Conservation (phyloP, 306 rosid genomes). For the Cucurbita moschata region DNA sequence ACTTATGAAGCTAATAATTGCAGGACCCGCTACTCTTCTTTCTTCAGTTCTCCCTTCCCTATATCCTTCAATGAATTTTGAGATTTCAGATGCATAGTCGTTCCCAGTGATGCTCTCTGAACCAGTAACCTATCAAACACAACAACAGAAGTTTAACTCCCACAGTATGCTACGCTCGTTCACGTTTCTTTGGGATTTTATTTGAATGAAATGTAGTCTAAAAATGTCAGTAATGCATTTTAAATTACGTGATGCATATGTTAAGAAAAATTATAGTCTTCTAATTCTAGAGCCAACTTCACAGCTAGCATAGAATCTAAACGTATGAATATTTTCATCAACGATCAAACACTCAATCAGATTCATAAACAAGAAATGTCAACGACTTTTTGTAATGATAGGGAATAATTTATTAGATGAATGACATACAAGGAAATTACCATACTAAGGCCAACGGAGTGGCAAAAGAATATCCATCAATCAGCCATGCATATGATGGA, state of each 20-base stretch:
- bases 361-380: not conserved
- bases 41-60: constrained; percentile 59
- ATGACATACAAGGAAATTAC: not conserved
- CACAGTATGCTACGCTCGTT: not conserved
- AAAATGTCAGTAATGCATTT: too few species aligned
- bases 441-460: not conserved
- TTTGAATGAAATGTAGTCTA: not conserved
- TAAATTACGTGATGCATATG: not conserved
- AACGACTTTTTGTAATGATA: not conserved
- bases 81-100: constrained; percentile 61
- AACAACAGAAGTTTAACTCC: constrained; percentile 1
- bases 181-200: not conserved
- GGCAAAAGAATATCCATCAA: not conserved
- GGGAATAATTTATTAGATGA: not conserved
- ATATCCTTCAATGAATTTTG: constrained; percentile 63
- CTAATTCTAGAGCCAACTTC: not conserved
- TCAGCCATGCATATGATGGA: not conserved
- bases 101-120: constrained; percentile 55
- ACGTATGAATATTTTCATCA: not conserved
- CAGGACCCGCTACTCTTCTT: constrained; percentile 34
- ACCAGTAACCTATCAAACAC: constrained; percentile 43
- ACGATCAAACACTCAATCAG: not conserved
- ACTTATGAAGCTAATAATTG: constrained; percentile 24
- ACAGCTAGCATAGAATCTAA: not conserved
- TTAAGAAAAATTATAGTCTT: not conserved